Evolutionary conservation across 1,284 basidiomycete species (phyloP).

Genomic region (Agaricales sp.): DNA sequence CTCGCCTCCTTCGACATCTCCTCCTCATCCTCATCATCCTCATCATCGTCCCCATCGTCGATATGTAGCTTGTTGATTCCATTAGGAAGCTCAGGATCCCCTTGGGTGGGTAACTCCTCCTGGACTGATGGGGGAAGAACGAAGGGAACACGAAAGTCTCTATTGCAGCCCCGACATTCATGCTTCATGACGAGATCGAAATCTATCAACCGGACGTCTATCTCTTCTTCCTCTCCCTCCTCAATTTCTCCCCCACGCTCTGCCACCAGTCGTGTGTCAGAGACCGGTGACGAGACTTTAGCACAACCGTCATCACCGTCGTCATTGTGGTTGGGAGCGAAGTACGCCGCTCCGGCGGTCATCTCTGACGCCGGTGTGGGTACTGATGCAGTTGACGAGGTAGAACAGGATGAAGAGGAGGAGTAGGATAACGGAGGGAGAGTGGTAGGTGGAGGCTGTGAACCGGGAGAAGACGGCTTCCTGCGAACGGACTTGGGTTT

Average conservation of each 20-base stretch:
- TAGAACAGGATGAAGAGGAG: not conserved
- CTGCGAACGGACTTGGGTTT: not conserved
- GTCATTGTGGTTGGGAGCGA: not conserved
- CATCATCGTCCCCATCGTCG: not conserved
- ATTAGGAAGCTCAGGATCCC: no score
- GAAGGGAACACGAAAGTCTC: not conserved
- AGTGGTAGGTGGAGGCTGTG: not conserved
- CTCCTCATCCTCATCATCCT: not conserved
- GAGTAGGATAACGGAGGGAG: not conserved
- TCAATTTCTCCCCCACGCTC: not conserved
- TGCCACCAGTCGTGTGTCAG: not conserved
- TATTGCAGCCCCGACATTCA: not conserved
- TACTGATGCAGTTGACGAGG: not conserved
- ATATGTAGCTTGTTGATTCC: no score
- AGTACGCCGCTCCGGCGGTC: not conserved
- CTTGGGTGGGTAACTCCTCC: no score
- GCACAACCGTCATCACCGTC: no score
- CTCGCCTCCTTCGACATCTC: not conserved
- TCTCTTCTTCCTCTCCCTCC: not conserved
- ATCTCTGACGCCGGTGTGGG: no score
- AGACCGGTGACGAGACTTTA: no score
- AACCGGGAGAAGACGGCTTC: not conserved
- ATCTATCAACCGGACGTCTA: not conserved
- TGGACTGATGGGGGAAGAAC: no score
- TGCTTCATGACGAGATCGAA: slow-evolving; percentile 1